Percentiles rank a stretch among this genome's conserved stretches.
Conservation (phyloP, 805 yeast species). For the Blastobotrys robertii region DNA sequence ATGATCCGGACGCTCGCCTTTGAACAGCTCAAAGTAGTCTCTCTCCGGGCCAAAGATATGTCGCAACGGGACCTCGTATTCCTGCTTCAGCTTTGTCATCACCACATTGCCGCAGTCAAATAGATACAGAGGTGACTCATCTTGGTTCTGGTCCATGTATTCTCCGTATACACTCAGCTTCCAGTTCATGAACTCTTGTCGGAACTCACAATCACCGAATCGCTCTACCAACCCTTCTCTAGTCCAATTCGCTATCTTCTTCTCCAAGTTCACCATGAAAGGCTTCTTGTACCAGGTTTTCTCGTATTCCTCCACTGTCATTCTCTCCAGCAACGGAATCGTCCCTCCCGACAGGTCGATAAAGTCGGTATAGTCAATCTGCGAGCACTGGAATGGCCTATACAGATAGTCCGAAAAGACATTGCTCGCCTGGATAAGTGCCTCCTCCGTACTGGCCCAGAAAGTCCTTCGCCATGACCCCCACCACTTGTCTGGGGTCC, state of each 20-base stretch:
- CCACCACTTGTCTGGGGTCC: constrained; percentile 40
- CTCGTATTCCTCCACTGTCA: constrained; percentile 41
- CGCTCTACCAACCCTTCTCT: constrained; percentile 37
- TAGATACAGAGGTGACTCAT: constrained; percentile 77
- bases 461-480: constrained; percentile 77
- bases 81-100: constrained; percentile 41
- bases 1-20: constrained; percentile 61
- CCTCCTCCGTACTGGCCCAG: constrained; percentile 21
- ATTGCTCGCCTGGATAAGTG: constrained; percentile 20
- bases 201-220: constrained; percentile 54
- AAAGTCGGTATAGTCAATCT: constrained; percentile 45
- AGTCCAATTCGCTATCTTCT: constrained; percentile 58
- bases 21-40: constrained; percentile 55
- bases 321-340: constrained; percentile 16
- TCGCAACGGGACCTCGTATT: constrained; percentile 41
- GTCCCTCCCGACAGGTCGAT: constrained; percentile 40
- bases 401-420: constrained; percentile 72
- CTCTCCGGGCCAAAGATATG: constrained; percentile 35
- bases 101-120: constrained; percentile 77
- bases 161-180: constrained; percentile 48
- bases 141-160: constrained; percentile 52
- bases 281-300: constrained; percentile 44
- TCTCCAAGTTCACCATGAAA: constrained; percentile 42
- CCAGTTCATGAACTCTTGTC: constrained; percentile 86
- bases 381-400: constrained; percentile 76